phyloP scores from a whole-genome alignment of 352 stramenopile species.

The Phytopythium delawarense region DNA sequence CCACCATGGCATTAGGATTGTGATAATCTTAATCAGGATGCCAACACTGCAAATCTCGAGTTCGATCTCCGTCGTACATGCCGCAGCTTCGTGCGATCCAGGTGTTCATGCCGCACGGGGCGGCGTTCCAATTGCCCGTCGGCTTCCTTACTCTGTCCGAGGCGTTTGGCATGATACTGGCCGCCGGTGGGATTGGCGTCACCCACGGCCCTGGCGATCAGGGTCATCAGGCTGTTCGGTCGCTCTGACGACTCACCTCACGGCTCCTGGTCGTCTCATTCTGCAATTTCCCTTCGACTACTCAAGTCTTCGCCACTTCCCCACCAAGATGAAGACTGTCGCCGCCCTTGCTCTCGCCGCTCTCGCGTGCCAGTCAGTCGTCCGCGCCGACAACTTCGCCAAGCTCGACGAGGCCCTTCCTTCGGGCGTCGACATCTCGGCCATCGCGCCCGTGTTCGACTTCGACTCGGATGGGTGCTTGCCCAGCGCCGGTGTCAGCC shows the following conservation, averaged over 20 bases:
- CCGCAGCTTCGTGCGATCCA: not conserved
- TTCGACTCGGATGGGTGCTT: slow-evolving; percentile 21
- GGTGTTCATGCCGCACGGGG: too few relatives aligned
- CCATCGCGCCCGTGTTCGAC: slow-evolving; percentile 5
- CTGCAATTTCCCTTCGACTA: not conserved
- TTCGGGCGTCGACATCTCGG: slow-evolving; percentile 26
- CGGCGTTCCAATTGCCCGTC: too few relatives aligned
- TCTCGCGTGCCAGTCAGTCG: slow-evolving; percentile 5
- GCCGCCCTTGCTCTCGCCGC: slow-evolving; percentile 10
- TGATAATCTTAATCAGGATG: too few relatives aligned
- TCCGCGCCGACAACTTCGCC: slow-evolving; percentile 13
- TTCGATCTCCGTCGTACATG: not conserved
- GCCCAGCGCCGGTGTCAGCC: slow-evolving; percentile 34
- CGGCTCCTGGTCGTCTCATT: not conserved
- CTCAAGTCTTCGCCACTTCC: not conserved
- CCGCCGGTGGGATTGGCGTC: too few relatives aligned
- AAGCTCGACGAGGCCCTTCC: slow-evolving; percentile 19
- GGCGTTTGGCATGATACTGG: not conserved
- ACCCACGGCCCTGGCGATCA: too few relatives aligned
- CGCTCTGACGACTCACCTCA: too few relatives aligned
- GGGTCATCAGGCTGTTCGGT: too few relatives aligned
- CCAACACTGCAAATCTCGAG: not conserved
- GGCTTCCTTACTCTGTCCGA: not conserved
- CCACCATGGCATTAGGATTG: too few relatives aligned
- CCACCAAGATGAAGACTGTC: slow-evolving; percentile 12